Evolutionary conservation across 352 stramenopile species (phyloP).

Genomic region (Stramenopiles sp.): DNA sequence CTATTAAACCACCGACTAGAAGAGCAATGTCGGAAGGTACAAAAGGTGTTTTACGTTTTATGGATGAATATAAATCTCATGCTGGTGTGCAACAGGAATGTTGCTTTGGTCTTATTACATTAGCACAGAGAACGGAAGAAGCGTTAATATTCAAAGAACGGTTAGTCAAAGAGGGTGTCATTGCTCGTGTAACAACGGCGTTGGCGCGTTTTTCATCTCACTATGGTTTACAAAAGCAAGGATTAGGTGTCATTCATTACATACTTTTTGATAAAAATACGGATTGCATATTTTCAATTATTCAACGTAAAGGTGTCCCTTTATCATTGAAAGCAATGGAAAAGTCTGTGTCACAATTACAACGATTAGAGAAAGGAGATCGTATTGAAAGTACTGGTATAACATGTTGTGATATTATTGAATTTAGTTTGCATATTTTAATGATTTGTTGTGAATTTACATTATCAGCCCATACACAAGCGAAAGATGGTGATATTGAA

Average conservation of each 20-base stretch:
- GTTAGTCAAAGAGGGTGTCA: neutral
- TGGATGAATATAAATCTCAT: neutral
- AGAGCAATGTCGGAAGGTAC: neutral
- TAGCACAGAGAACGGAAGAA: neutral
- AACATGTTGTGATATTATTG: neutral
- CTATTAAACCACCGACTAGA: neutral
- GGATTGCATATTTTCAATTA: neutral
- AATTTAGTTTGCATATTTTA: neutral
- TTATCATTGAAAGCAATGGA: neutral
- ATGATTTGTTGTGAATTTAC: neutral
- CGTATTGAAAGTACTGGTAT: neutral
- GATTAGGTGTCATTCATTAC: neutral
- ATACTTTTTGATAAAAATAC: neutral
- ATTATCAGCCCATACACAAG: neutral
- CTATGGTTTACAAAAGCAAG: neutral
- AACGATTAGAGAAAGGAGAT: neutral
- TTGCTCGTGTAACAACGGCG: neutral
- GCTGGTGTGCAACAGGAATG: neutral
- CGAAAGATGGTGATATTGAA: neutral
- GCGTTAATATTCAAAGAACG: neutral
- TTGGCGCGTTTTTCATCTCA: neutral
- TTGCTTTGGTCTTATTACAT: neutral
- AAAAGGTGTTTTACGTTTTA: conserved; percentile 1
- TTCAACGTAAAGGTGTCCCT: neutral
- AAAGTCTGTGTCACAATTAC: neutral